phyloP scores from a whole-genome alignment of 192 early-diverging fungal genomes.

The Backusella liffmaniae region DNA sequence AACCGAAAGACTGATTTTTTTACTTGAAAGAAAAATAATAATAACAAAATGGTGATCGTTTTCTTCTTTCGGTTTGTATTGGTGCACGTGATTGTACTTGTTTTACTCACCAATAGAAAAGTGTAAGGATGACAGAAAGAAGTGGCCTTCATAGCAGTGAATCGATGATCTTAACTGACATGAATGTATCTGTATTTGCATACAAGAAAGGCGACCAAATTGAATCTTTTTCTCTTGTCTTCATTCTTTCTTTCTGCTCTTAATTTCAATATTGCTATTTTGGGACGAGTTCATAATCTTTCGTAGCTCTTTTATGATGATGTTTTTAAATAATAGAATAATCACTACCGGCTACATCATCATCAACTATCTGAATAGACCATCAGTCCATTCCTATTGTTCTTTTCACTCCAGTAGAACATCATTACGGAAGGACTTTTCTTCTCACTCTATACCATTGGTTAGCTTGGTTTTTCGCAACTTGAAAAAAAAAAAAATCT shows the following conservation, averaged over 20 bases:
- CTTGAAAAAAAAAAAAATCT: not conserved
- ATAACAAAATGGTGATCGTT: not conserved
- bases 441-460: not conserved
- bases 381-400: not conserved
- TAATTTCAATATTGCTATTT: too few species aligned
- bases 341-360: not conserved
- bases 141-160: not conserved
- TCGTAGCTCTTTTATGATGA: too few species aligned
- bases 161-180: not conserved
- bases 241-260: too few species aligned
- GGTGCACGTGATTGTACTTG: not conserved
- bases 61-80: not conserved
- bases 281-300: too few species aligned
- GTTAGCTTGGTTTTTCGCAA: not conserved
- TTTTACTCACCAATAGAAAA: not conserved
- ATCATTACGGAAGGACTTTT: not conserved
- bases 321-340: too few species aligned
- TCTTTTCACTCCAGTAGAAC: not conserved
- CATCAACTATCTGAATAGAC: not conserved
- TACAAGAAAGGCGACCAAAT: not conserved
- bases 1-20: not conserved
- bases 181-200: not conserved
- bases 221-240: too few species aligned
- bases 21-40: not conserved
- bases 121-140: not conserved